Percentiles rank a stretch among this genome's conserved stretches.
These are phyloP conservation scores for Tricholomella constricta DNA, from an alignment of 768 basidiomycete genomes.

Conservation along the genomic window DNA sequence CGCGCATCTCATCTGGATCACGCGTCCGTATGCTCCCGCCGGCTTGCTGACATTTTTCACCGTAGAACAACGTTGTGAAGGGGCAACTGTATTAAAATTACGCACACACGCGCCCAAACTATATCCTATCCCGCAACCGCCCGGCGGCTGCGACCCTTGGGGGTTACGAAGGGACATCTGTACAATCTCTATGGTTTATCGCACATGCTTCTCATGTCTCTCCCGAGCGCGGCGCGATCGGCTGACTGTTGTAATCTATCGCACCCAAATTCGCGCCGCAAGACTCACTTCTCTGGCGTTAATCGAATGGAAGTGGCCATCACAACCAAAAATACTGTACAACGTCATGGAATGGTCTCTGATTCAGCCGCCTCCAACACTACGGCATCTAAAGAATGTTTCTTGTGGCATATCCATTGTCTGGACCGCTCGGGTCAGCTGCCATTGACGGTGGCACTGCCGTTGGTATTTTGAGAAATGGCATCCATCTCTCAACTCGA, in stretches of 20 bases:
- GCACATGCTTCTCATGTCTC: background rate
- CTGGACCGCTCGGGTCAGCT: background rate
- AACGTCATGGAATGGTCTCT: background rate
- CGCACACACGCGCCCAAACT: background rate
- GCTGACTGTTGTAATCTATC: background rate
- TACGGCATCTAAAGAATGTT: background rate
- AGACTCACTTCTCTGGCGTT: background rate
- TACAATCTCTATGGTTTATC: background rate
- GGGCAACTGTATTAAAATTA: background rate
- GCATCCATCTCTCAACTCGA: background rate
- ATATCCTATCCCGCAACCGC: background rate
- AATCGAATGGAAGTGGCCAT: background rate
- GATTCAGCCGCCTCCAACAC: background rate
- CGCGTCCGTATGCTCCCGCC: background rate
- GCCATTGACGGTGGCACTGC: background rate
- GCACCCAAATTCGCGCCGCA: background rate
- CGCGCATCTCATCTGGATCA: background rate
- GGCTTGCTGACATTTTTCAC: background rate
- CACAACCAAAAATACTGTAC: background rate
- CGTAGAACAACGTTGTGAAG: conserved; percentile 6
- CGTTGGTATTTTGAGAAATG: background rate
- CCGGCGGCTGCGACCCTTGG: conserved; percentile 3
- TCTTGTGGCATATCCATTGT: background rate
- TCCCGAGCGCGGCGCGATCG: background rate
- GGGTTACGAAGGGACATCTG: background rate